Evolutionary conservation across 1,139 yeast genomes (phyloP), one percentile per base, ranked within the genome.

Genomic region (Debaryomyces udenii): DNA sequence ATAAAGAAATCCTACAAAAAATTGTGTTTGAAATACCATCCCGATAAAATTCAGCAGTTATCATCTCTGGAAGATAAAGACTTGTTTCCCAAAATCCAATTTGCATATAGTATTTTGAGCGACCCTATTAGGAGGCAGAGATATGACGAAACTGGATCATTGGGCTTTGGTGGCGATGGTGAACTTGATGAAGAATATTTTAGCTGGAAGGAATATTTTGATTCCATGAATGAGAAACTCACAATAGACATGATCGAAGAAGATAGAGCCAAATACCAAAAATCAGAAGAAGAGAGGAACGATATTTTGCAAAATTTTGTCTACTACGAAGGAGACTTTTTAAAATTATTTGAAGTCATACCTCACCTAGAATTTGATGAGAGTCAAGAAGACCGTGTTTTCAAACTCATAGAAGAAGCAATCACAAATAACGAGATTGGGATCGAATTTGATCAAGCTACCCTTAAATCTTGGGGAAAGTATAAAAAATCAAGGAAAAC

Each of bases 1-100:
- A 76, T 89, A 51, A 86, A 84, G 56, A 81, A 77, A 54, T 80
- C 90, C 0, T 89, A 89, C 61, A 80, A 90, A 51, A 79, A 77
- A 47, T 66, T 80, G 31, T 88, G 95, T 51, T 70, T 89, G 33
- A 67, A 73, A 46, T 76, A 78, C 47, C 96, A 89, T 58, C 96
- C 96, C 0, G 96, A 89, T 61, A 89, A 88, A 57, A 57, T 76
- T 33, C 79, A 78, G 45, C 62, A 44, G 35, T 44, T 46, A 32
- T 44, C 45, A 18, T 27, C 43, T 9, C 33, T 26, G 26, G 67
- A 57, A 27, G 74, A 76, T 45, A 67, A 66, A 43, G 66, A 61
- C n/a, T 53, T 55, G 43, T 89, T 89, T 58, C 86, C 89, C 45
- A 66, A 76, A 51, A 74, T 89, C 22, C 93, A 88, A 56, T 83